These are phyloP conservation scores for Rhypophila decipiens DNA, from an alignment of 495 filamentous ascomycete species.

Conservation along the genomic window DNA sequence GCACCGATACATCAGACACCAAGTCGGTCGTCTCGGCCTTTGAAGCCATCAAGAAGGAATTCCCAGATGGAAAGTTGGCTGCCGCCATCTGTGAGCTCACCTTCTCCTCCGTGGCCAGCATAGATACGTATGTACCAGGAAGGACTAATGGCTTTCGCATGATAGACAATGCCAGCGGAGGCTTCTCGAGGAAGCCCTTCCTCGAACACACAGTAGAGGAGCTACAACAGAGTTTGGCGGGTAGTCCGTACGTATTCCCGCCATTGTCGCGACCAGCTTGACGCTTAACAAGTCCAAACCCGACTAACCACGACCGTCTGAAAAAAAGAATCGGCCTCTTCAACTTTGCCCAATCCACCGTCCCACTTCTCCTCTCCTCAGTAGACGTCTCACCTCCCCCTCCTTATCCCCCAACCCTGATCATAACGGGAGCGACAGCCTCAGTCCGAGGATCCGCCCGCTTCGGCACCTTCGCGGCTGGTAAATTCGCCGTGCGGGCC, in stretches of 20 bases:
- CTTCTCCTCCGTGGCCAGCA: too few species aligned
- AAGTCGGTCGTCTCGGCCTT: slow-evolving; percentile 61
- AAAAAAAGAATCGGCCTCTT: slow-evolving; percentile 60
- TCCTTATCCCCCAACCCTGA: slow-evolving; percentile 64
- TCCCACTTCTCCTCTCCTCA: slow-evolving; percentile 63
- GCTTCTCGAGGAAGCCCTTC: slow-evolving; percentile 72
- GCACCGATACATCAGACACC: slow-evolving; percentile 61
- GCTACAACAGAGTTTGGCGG: slow-evolving; percentile 48
- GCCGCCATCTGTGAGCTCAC: slow-evolving; percentile 60
- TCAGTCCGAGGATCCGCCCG: slow-evolving; percentile 66
- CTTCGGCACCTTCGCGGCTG: slow-evolving; percentile 66
- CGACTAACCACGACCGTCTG: neutral
- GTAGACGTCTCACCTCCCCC: slow-evolving; percentile 38
- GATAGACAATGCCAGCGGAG: slow-evolving; percentile 59
- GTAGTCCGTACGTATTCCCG: slow-evolving; percentile 51
- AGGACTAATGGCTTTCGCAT: too few species aligned
- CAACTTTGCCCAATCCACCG: slow-evolving; percentile 64
- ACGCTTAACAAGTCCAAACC: neutral
- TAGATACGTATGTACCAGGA: too few species aligned
- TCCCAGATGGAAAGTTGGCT: slow-evolving; percentile 48
- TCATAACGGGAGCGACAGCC: slow-evolving; percentile 86
- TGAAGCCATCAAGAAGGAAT: slow-evolving; percentile 55
- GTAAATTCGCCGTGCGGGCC: slow-evolving; percentile 77
- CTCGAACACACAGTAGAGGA: slow-evolving; percentile 65
- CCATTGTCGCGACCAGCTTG: neutral